phyloP scores from a whole-genome alignment of 2,329 filamentous ascomycete genomes.

The Aureobasidium sp. region DNA sequence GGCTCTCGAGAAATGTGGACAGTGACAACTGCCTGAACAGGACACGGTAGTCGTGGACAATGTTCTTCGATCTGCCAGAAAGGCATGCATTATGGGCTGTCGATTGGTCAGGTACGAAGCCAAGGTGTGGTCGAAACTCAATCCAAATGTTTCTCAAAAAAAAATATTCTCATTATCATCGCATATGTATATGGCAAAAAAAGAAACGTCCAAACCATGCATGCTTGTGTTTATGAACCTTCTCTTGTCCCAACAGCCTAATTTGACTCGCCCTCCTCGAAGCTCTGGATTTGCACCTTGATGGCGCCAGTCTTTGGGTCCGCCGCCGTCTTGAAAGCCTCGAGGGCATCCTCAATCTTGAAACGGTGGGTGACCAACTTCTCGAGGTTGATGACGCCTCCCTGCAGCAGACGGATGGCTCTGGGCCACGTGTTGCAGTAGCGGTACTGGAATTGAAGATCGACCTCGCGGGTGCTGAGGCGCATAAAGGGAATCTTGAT shows the following conservation, averaged over 20 bases:
- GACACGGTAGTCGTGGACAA: not conserved
- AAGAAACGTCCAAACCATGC: not conserved
- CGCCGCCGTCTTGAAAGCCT: slow-evolving; percentile 83
- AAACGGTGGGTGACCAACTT: slow-evolving; percentile 85
- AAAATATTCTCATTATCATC: slow-evolving; percentile 9
- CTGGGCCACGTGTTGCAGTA: slow-evolving; percentile 95
- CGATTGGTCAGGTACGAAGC: not conserved
- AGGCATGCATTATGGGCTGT: not conserved
- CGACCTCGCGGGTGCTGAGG: slow-evolving; percentile 81
- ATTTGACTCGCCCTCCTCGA: slow-evolving; percentile 31
- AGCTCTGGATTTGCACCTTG: slow-evolving; percentile 88
- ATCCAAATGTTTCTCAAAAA: not conserved
- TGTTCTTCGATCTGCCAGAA: not conserved
- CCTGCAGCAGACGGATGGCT: slow-evolving; percentile 80
- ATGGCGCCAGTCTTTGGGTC: slow-evolving; percentile 91
- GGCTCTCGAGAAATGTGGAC: no score
- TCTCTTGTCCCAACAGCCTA: not conserved
- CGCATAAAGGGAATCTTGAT: slow-evolving; percentile 96
- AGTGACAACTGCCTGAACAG: not conserved
- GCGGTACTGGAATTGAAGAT: slow-evolving; percentile 93
- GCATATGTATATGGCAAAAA: not conserved
- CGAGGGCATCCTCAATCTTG: slow-evolving; percentile 73
- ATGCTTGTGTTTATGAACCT: not conserved
- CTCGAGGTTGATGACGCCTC: slow-evolving; percentile 72
- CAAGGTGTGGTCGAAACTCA: not conserved